Evolutionary conservation across 495 filamentous ascomycete species (phyloP).

Genomic region (Lindgomyces ingoldianus): DNA sequence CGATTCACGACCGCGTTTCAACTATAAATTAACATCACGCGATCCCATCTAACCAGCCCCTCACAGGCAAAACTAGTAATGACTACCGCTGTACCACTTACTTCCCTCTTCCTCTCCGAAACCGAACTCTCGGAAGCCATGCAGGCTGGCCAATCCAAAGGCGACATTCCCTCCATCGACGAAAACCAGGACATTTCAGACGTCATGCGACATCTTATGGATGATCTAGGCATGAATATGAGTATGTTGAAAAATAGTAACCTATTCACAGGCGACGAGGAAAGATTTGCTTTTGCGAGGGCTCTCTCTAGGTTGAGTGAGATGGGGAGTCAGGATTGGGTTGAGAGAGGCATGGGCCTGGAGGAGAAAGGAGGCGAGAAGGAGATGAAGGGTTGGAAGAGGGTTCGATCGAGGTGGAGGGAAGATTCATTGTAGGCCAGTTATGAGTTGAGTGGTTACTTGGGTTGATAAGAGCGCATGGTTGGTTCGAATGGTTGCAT

Average conservation of each 20-base stretch:
- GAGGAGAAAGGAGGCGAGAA: conserved; percentile 46
- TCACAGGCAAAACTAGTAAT: conserved; percentile 86
- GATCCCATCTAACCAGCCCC: neutral
- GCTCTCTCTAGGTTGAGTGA: conserved; percentile 81
- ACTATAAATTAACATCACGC: neutral
- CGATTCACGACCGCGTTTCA: too few species aligned
- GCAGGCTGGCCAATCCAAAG: conserved; percentile 40
- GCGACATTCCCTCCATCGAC: conserved; percentile 41
- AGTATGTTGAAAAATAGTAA: conserved; percentile 78
- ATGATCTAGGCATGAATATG: conserved; percentile 87
- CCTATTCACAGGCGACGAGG: conserved; percentile 93
- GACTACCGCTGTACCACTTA: conserved; percentile 80
- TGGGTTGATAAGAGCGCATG: too few species aligned
- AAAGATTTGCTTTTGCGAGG: conserved; percentile 91
- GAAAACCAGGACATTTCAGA: conserved; percentile 68
- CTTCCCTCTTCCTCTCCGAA: conserved; percentile 84
- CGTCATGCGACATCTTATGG: conserved; percentile 88
- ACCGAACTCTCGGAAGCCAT: conserved; percentile 66
- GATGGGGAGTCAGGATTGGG: conserved; percentile 95
- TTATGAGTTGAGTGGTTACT: too few species aligned
- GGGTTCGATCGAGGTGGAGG: conserved; percentile 45
- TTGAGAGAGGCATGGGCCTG: conserved; percentile 74
- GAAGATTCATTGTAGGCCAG: conserved; percentile 41
- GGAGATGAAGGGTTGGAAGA: conserved; percentile 48
- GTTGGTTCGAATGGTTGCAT: too few species aligned